A percentile compares a stretch with the other conserved stretches of the same genome.
Conservation (phyloP, 176 grass and related monocot species). For the Musa itinerans region DNA sequence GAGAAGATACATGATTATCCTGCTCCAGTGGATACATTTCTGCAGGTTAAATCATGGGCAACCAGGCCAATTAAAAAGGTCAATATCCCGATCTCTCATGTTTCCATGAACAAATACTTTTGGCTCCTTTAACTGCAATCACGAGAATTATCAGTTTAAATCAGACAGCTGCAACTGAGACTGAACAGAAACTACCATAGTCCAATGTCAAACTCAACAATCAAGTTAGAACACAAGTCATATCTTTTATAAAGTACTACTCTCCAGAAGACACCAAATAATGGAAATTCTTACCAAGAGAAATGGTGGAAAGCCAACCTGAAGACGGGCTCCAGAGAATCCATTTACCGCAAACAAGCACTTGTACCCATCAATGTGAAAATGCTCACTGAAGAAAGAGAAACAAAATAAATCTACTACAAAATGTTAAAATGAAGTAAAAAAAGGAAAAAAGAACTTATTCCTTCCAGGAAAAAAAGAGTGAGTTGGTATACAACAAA, state of each 20-base stretch:
- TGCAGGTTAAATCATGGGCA: slow-evolving; percentile 28
- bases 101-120: slow-evolving; percentile 87
- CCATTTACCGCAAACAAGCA: slow-evolving; percentile 72
- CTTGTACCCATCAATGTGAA: slow-evolving; percentile 47
- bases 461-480: no score
- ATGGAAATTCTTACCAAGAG: slow-evolving; percentile 39
- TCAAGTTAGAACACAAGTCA: neutral
- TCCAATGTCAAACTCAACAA: neutral
- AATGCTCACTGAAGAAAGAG: slow-evolving; percentile 48
- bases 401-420: slow-evolving; percentile 13
- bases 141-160: slow-evolving; percentile 2
- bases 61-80: slow-evolving; percentile 54
- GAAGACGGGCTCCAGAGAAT: slow-evolving; percentile 50
- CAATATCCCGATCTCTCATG: slow-evolving; percentile 31
- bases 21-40: neutral
- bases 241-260: neutral
- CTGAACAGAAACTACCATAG: no score
- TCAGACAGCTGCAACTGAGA: neutral
- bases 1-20: neutral
- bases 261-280: neutral
- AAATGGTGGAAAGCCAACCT: slow-evolving; percentile 34
- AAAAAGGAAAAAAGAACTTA: neutral
- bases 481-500: no score
- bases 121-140: slow-evolving; percentile 63
- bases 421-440: slow-evolving; percentile 2